A percentile compares a stretch with the other conserved stretches of the same genome.
Evolutionary conservation across 768 basidiomycete genomes (phyloP).

Genomic region (Pleurotus pulmonarius): DNA sequence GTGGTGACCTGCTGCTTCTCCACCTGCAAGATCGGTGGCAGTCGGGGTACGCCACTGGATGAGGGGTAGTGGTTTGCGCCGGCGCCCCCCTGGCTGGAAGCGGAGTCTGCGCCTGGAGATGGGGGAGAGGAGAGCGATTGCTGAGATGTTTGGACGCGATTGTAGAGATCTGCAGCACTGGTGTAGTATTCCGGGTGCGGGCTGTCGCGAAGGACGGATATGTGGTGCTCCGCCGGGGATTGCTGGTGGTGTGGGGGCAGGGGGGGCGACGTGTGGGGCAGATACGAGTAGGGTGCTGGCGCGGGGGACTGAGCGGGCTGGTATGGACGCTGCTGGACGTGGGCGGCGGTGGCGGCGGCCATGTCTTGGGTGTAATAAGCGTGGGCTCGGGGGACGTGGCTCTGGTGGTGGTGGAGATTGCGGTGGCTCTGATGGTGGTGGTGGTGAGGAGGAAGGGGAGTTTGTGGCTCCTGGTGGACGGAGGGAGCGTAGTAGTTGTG

Average conservation of each 20-base stretch:
- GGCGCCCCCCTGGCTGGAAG: conserved; percentile 30
- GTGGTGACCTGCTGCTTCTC: conserved; percentile 96
- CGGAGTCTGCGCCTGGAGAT: conserved; percentile 29
- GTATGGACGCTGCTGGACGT: conserved; percentile 24
- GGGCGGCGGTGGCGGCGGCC: conserved; percentile 20
- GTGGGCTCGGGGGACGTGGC: background rate
- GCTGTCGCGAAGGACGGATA: conserved; percentile 15
- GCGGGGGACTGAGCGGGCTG: conserved; percentile 30
- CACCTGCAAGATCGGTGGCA: conserved; percentile 85
- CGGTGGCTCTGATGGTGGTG: background rate
- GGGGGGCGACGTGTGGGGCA: conserved; percentile 36
- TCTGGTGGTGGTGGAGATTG: conserved; percentile 5
- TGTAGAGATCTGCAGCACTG: conserved; percentile 53
- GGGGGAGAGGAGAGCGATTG: conserved; percentile 19
- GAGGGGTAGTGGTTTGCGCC: conserved; percentile 51
- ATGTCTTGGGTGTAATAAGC: background rate
- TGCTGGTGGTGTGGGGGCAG: conserved; percentile 34
- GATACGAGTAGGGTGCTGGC: conserved; percentile 31
- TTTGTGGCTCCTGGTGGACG: background rate
- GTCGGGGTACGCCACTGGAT: conserved; percentile 45
- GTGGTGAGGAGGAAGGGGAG: background rate
- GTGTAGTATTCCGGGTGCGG: conserved; percentile 47
- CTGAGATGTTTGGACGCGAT: conserved; percentile 36
- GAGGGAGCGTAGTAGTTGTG: background rate
- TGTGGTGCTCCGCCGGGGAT: conserved; percentile 8